Conservation (phyloP, 2,329 filamentous ascomycete species). For the Monosporascus sp. region DNA sequence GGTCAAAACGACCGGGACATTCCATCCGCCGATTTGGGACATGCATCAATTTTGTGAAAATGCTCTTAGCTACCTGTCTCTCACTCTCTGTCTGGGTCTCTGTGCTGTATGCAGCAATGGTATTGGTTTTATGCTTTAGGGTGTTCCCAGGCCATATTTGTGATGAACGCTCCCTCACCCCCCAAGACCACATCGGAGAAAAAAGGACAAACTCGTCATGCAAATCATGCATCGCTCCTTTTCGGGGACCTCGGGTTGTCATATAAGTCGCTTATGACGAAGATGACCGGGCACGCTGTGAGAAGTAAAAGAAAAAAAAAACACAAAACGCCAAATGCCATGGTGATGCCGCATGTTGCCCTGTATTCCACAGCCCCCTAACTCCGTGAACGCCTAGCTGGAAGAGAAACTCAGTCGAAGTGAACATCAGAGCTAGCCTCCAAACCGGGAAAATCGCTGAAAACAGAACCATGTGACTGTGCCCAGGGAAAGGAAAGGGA, state of each 20-base stretch:
- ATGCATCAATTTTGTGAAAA: no score
- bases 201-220: not conserved
- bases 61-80: no score
- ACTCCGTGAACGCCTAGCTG: not conserved
- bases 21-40: no score
- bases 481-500: not conserved
- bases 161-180: no score
- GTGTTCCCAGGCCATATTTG: no score
- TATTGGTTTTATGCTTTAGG: no score
- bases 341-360: not conserved
- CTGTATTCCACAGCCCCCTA: not conserved
- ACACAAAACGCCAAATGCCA: not conserved
- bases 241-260: not conserved
- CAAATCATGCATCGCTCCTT: not conserved
- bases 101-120: no score
- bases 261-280: constrained; percentile 6
- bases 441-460: not conserved
- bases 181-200: not conserved
- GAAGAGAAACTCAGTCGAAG: not conserved
- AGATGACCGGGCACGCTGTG: constrained; percentile 6
- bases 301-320: constrained; percentile 1
- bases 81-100: no score
- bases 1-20: no score
- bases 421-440: constrained; percentile 5
- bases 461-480: not conserved